These are phyloP conservation scores for Hebeloma cylindrosporum DNA, from an alignment of 768 basidiomycete genomes.

Conservation along the genomic window DNA sequence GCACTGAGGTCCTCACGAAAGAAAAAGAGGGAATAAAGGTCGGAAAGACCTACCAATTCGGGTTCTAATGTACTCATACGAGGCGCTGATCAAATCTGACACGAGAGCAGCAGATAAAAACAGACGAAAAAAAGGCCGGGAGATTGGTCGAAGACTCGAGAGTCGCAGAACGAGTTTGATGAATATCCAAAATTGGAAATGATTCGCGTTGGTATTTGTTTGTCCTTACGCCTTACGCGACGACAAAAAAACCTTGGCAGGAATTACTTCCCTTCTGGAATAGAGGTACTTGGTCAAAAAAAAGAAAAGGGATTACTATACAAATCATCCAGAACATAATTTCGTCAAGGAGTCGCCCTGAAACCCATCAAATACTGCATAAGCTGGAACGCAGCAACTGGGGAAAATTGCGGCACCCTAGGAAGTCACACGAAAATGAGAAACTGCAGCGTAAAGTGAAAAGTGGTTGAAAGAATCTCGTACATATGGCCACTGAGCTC, in stretches of 20 bases:
- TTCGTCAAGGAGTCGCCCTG: slow-evolving; percentile 44
- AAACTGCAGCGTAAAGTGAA: neutral
- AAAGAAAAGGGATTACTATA: no score
- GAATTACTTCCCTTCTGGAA: no score
- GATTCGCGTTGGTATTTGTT: slow-evolving; percentile 1
- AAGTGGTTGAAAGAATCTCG: slow-evolving; percentile 14
- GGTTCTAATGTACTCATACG: no score
- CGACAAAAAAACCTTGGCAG: no score
- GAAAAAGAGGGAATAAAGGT: no score
- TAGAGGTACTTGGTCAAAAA: no score
- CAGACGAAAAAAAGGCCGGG: no score
- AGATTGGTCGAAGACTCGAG: no score
- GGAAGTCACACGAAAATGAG: slow-evolving; percentile 5
- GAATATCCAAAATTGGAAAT: slow-evolving; percentile 1
- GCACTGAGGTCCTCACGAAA: no score
- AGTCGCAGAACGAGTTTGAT: slow-evolving; percentile 5
- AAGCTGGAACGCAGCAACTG: slow-evolving; percentile 62
- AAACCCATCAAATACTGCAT: slow-evolving; percentile 71
- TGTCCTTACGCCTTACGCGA: neutral
- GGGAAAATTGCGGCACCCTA: slow-evolving; percentile 69
- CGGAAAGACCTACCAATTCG: no score
- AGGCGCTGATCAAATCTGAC: no score
- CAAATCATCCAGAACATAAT: neutral
- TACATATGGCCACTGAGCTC: slow-evolving; percentile 73
- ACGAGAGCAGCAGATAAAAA: no score